These are phyloP conservation scores for Epichloe sibirici DNA, from an alignment of 2,329 filamentous ascomycete species.

Conservation along the genomic window DNA sequence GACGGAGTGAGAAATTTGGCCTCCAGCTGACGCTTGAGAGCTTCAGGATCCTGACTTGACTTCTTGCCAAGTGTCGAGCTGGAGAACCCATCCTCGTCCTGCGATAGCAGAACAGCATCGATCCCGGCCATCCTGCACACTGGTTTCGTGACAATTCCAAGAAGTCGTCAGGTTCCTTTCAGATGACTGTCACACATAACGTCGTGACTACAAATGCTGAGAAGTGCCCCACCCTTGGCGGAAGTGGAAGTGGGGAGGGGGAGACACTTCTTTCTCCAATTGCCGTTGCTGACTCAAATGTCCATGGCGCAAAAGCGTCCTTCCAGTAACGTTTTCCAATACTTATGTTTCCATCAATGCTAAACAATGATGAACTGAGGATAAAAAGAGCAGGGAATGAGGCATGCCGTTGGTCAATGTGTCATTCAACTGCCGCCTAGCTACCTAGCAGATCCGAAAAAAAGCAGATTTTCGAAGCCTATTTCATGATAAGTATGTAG, in stretches of 20 bases:
- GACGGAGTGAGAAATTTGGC: conserved; percentile 68
- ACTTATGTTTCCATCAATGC: no score
- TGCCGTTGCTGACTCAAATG: no score
- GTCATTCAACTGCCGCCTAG: no score
- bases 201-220: not conserved
- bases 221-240: not conserved
- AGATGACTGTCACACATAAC: conserved; percentile 1
- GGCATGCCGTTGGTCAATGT: no score
- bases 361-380: no score
- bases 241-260: not conserved
- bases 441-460: no score
- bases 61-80: conserved; percentile 5
- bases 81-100: conserved; percentile 11
- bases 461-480: no score
- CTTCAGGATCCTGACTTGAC: conserved; percentile 35
- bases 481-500: not conserved
- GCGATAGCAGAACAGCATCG: conserved; percentile 21
- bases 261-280: no score
- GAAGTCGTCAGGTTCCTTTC: not conserved
- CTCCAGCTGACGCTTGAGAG: conserved; percentile 61
- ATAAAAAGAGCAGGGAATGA: no score
- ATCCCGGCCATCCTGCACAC: conserved; percentile 20
- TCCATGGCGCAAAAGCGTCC: no score
- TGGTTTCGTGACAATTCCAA: not conserved
- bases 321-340: no score